Percentiles rank a stretch among this genome's conserved stretches.
phyloP scores from a whole-genome alignment of 2,329 filamentous ascomycete species.

The Thielaviopsis punctulata region DNA sequence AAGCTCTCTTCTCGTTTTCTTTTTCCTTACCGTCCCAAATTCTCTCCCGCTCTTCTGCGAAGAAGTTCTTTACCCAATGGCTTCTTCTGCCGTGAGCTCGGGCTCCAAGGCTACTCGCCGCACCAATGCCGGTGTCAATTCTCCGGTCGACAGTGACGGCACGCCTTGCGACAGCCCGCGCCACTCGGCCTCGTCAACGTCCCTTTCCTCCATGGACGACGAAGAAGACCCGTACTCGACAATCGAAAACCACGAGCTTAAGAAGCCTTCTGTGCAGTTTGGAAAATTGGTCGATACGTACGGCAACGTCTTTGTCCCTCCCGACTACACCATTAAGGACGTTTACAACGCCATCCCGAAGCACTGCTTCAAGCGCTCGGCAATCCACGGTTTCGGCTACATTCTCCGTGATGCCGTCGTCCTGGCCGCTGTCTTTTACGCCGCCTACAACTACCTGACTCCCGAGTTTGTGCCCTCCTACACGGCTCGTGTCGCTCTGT shows the following conservation, averaged over 20 bases:
- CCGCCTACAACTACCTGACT: conserved; percentile 81
- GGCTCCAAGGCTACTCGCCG: conserved; percentile 11
- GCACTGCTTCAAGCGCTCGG: conserved; percentile 89
- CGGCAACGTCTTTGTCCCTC: conserved; percentile 84
- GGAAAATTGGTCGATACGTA: conserved; percentile 74
- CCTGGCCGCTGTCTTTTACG: conserved; percentile 61
- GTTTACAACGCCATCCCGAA: conserved; percentile 93
- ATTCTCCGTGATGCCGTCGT: conserved; percentile 64
- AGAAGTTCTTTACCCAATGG: conserved; percentile 7
- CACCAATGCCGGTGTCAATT: conserved; percentile 16
- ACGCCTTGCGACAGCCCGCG: conserved; percentile 44
- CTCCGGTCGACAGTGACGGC: conserved; percentile 26
- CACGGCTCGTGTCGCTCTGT: conserved; percentile 45
- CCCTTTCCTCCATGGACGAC: conserved; percentile 59
- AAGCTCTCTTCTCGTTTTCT: not conserved
- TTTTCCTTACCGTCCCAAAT: too few relatives aligned
- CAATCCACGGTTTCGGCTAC: conserved; percentile 56
- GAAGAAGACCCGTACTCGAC: conserved; percentile 34
- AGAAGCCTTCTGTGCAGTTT: conserved; percentile 24
- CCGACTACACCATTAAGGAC: conserved; percentile 94
- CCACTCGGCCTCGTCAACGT: conserved; percentile 64
- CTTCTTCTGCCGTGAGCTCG: conserved; percentile 11
- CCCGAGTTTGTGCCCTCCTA: conserved; percentile 63
- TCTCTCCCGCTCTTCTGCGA: too few relatives aligned
- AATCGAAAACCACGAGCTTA: conserved; percentile 14